Base-by-base conservation (phyloP, 192 early-diverging fungal species). In the Coemansia sp. region DNA sequence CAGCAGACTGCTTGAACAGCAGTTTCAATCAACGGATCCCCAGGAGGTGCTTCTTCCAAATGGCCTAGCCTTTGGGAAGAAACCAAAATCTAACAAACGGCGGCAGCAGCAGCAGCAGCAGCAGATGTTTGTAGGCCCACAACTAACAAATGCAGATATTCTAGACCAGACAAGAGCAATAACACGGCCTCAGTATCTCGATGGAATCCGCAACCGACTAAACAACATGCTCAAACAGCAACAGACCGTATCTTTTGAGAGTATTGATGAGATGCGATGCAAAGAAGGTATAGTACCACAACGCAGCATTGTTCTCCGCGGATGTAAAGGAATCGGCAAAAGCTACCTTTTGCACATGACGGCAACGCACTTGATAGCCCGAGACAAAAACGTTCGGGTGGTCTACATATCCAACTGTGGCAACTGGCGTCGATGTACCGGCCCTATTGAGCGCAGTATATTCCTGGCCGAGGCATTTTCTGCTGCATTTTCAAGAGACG, bases 241-340 rank as follows among this genome's bases (percentile, higher is more conserved):
- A n/a, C 14, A 8, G 3, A 12, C 13, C 22, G 8, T 37, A 13
- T 3, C 17, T 5, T n/a, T 54, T 10, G 39, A 44, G 5, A 16
- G 25, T 3, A 58, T 49, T 38, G 51, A 42, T 1, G 22, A 38
- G 2, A 9, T 63, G n/a, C 59, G 56, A 25, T 44, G 43, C 17
- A 58, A 44, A 53, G 17, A 13, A 6, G 2, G 19, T 16, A 51
- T 5, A 2, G 46, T 38, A 12, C 32, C 58, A 41, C 57, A 46
- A n/a, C 37, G 43, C 39, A 40, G 14, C 48, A 46, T 68, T 56
- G 25, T 63, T 20, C 25, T 75, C 16, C 72, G 64, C 12, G 72
- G 72, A 14, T 69, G 72, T 57, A 75, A 68, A 43, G 72, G 72
- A 16, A 67, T 75, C 38, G 72, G 72, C 19, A 75, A 75, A 38